phyloP scores from a whole-genome alignment of 179 eudicot genomes.

The Vitellaria paradoxa region DNA sequence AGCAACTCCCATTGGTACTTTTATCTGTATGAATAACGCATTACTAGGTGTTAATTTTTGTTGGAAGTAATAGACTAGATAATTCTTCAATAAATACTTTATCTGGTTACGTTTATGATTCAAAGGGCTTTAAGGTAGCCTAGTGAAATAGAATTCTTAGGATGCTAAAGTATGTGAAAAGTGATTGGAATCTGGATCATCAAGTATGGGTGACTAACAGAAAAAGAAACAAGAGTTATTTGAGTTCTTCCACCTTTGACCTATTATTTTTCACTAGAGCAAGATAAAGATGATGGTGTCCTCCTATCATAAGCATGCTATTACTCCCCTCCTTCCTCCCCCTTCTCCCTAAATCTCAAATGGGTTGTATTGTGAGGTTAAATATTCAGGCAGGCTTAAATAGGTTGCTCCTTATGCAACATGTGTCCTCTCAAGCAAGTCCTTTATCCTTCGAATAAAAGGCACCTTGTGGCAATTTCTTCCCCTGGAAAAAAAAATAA shows the following conservation, averaged over 20 bases:
- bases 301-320: neutral
- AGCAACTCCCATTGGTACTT: neutral
- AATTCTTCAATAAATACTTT: neutral
- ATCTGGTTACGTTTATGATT: neutral
- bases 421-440: neutral
- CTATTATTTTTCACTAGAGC: neutral
- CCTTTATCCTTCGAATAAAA: neutral
- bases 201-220: neutral
- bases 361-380: neutral
- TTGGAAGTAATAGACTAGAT: neutral
- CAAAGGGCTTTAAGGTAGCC: neutral
- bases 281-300: neutral
- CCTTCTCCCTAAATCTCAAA: neutral
- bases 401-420: neutral
- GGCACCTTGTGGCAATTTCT: neutral
- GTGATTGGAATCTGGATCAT: constrained; percentile 1
- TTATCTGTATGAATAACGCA: neutral
- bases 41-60: neutral
- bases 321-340: neutral
- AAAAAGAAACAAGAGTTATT: neutral
- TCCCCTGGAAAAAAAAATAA: neutral
- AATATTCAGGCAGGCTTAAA: neutral
- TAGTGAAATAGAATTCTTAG: neutral
- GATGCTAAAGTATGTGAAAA: neutral
- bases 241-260: neutral